These are phyloP conservation scores for Cladophialophora chaetospira DNA, from an alignment of 2,329 filamentous ascomycete genomes.

Conservation along the genomic window DNA sequence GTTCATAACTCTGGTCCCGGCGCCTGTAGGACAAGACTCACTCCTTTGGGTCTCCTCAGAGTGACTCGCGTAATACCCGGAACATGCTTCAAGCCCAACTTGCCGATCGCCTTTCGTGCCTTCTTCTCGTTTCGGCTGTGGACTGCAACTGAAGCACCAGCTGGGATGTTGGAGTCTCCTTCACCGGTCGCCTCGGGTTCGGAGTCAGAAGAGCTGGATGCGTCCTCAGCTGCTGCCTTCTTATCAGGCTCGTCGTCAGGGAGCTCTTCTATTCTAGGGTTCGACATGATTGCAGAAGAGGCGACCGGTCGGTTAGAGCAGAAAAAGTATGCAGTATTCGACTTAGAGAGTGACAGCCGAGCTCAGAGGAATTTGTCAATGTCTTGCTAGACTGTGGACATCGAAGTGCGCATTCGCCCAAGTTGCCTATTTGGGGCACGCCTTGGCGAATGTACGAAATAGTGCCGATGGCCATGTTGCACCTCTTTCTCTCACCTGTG, in stretches of 20 bases:
- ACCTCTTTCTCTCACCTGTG: too few relatives aligned
- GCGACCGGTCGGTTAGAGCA: not conserved
- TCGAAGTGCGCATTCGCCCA: too few relatives aligned
- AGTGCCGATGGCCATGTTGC: too few relatives aligned
- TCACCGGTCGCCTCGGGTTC: constrained; percentile 44
- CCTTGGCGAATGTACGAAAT: too few relatives aligned
- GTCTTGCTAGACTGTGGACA: too few relatives aligned
- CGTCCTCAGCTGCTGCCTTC: constrained; percentile 79
- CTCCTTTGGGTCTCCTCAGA: constrained; percentile 97
- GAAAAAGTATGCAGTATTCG: not conserved
- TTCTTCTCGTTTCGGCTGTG: constrained; percentile 99
- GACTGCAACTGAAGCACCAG: constrained; percentile 84
- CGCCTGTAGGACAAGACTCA: constrained; percentile 57
- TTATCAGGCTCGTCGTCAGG: constrained; percentile 81
- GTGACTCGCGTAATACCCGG: constrained; percentile 98
- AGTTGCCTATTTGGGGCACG: too few relatives aligned
- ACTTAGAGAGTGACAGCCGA: too few relatives aligned
- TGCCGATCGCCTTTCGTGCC: constrained; percentile 98
- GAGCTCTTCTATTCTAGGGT: constrained; percentile 97
- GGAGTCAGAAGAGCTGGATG: constrained; percentile 53
- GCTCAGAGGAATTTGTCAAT: too few relatives aligned
- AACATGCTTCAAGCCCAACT: constrained; percentile 94
- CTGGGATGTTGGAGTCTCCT: constrained; percentile 67
- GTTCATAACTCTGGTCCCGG: not conserved
- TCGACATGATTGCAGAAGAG: constrained; percentile 84